Conservation (phyloP, 345 rosid species). For the Kernera saxatilis region DNA sequence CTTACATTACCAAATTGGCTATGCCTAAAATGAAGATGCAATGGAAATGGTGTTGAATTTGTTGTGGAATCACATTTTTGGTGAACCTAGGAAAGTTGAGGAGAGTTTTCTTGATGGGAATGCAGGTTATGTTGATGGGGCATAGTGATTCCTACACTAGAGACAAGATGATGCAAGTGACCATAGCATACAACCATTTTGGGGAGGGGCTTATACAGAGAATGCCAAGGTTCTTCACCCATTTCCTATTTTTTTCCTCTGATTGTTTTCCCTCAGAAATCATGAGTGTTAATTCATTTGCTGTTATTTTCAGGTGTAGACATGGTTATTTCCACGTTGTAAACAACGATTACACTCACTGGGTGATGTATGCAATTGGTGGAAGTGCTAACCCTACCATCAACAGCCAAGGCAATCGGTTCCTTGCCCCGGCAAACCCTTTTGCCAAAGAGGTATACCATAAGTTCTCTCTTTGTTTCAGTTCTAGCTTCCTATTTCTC, state of each 20-base stretch:
- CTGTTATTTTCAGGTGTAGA: constrained; percentile 59
- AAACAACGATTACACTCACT: constrained; percentile 96
- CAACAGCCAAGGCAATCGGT: constrained; percentile 94
- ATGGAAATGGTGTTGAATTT: background rate
- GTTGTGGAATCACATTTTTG: background rate
- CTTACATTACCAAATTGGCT: background rate
- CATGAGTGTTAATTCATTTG: background rate
- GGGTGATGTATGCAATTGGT: constrained; percentile 99
- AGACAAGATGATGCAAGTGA: constrained; percentile 95
- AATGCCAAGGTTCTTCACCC: constrained; percentile 71
- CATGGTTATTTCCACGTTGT: constrained; percentile 97
- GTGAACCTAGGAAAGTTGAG: background rate
- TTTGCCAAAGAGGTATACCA: constrained; percentile 55
- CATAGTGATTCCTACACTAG: constrained; percentile 90
- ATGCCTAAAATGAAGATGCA: background rate
- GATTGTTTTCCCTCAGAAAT: background rate
- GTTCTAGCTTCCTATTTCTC: background rate
- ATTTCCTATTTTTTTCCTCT: background rate
- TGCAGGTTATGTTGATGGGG: constrained; percentile 90
- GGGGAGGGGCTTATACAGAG: constrained; percentile 98
- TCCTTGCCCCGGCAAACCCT: constrained; percentile 74
- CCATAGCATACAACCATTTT: constrained; percentile 95
- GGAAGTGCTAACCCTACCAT: constrained; percentile 98
- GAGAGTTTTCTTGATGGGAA: background rate
- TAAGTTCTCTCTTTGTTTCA: background rate